A percentile compares a stretch with the other conserved stretches of the same genome.
phyloP scores from a whole-genome alignment of 495 filamentous ascomycete species.

The Pyrenopolyporus hunteri region DNA sequence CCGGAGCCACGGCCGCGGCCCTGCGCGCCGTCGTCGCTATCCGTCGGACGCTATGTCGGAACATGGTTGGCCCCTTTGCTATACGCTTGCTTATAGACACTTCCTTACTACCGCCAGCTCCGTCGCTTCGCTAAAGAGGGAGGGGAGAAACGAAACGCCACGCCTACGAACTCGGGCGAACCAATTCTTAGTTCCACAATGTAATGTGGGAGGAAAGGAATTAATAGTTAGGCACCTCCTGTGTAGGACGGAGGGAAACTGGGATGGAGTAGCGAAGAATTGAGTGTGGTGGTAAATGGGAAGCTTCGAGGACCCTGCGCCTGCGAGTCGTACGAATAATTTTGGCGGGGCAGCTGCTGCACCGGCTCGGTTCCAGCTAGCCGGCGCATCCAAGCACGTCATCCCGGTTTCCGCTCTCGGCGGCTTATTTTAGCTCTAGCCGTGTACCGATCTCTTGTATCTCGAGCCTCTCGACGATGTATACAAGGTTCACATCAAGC shows the following conservation, averaged over 20 bases:
- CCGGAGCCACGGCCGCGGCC: slow-evolving; percentile 35
- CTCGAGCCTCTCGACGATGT: too few relatives aligned
- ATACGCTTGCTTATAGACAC: background rate
- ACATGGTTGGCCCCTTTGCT: slow-evolving; percentile 46
- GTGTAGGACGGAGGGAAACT: too few relatives aligned
- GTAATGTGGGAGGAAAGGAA: background rate
- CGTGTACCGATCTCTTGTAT: background rate
- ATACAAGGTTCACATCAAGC: background rate
- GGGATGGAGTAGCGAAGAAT: too few relatives aligned
- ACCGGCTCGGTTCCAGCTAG: slow-evolving; percentile 29
- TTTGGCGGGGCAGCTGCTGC: background rate
- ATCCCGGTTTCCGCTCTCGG: slow-evolving; percentile 36
- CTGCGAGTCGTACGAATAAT: background rate
- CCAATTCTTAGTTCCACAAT: too few relatives aligned
- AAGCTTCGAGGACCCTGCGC: background rate
- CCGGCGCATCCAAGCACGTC: slow-evolving; percentile 28
- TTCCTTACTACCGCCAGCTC: background rate
- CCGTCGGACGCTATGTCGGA: slow-evolving; percentile 57
- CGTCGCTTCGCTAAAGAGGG: background rate
- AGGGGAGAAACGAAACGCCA: background rate
- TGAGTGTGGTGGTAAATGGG: too few relatives aligned
- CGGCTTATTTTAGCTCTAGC: background rate
- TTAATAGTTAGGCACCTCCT: too few relatives aligned
- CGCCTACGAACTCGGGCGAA: too few relatives aligned
- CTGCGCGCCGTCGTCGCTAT: slow-evolving; percentile 57